Conservation (phyloP, 192 early-diverging fungal genomes). For the Dispira parvispora region DNA sequence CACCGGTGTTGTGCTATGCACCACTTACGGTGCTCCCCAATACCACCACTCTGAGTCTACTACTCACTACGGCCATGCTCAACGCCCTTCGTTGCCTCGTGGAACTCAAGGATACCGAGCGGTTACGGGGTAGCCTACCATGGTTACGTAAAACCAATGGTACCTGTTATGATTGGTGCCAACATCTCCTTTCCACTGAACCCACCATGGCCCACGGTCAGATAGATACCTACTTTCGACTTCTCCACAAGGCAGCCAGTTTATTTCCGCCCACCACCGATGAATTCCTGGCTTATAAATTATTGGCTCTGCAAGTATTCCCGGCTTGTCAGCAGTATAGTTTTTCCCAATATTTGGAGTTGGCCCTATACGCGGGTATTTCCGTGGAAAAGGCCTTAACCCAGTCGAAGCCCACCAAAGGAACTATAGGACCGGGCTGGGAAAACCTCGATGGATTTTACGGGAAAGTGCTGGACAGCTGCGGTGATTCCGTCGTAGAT, state of each 20-base stretch:
- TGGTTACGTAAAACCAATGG: neutral
- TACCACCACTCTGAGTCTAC: neutral
- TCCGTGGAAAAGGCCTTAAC: neutral
- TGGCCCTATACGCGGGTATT: slow-evolving; percentile 1
- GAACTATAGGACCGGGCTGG: neutral
- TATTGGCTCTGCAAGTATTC: neutral
- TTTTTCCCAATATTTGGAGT: neutral
- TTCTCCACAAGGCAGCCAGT: neutral
- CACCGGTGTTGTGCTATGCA: neutral
- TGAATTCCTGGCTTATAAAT: slow-evolving; percentile 1
- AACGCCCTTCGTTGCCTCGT: slow-evolving; percentile 7
- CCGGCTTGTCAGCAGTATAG: neutral
- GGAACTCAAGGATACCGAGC: neutral
- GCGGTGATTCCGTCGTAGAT: neutral
- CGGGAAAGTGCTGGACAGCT: neutral
- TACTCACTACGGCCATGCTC: neutral
- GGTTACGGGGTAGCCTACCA: neutral
- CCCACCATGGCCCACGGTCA: neutral
- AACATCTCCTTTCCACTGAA: neutral
- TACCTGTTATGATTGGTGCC: slow-evolving; percentile 8
- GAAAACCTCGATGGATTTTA: neutral
- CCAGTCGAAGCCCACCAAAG: neutral
- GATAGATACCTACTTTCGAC: slow-evolving; percentile 7
- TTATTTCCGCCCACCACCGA: neutral
- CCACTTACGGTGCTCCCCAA: neutral